Conservation (phyloP, 768 basidiomycete species). For the Hygrophoropsis aurantiaca region DNA sequence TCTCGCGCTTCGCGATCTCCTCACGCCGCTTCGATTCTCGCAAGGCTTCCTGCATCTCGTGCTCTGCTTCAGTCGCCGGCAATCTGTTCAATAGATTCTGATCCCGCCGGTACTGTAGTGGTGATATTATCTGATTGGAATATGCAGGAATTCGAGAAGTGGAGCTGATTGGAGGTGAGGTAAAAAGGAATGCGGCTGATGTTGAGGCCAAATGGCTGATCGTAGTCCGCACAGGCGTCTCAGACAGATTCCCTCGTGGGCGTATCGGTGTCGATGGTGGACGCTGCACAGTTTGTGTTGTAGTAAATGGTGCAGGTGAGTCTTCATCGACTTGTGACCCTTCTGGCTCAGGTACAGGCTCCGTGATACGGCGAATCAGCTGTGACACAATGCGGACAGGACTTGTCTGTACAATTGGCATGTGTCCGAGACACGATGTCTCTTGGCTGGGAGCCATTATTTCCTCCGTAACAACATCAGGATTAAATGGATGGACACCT, state of each 20-base stretch:
- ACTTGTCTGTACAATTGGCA: conserved; percentile 6
- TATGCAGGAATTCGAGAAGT: conserved; percentile 1
- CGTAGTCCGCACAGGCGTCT: too few relatives aligned
- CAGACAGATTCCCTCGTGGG: too few relatives aligned
- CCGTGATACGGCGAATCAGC: conserved; percentile 4
- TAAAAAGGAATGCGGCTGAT: too few relatives aligned
- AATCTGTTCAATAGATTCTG: background rate
- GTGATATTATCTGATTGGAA: too few relatives aligned
- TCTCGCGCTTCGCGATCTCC: conserved; percentile 1
- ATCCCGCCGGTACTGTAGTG: background rate
- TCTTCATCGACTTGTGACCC: background rate
- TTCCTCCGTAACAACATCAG: conserved; percentile 13
- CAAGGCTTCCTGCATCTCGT: conserved; percentile 1
- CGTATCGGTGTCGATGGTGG: too few relatives aligned
- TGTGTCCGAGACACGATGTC: conserved; percentile 8
- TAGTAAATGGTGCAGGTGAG: background rate
- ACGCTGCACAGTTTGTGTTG: background rate
- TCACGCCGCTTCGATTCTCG: background rate
- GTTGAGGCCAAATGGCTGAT: too few relatives aligned
- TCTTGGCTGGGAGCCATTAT: conserved; percentile 21
- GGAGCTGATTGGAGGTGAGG: too few relatives aligned
- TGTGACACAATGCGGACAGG: conserved; percentile 4
- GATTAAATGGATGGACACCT: conserved; percentile 27
- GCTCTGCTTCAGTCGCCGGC: conserved; percentile 4
- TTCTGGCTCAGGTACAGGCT: background rate